phyloP scores from a whole-genome alignment of 208 protist species.

The Leishmania mexicana region DNA sequence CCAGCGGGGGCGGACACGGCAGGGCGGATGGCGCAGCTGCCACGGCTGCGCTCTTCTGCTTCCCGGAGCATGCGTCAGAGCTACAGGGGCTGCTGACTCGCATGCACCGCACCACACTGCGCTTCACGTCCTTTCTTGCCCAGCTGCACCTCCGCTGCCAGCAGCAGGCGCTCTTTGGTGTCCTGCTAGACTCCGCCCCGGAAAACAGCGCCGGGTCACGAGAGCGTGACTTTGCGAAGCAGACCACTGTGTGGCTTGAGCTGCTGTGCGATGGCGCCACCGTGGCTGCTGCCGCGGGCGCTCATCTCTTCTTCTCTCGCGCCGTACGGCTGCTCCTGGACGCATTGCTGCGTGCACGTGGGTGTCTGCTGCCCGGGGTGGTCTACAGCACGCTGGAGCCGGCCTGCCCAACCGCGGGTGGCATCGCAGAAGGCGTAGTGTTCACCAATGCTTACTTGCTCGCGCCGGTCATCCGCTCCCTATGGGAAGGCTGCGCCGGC shows the following conservation, averaged over 20 bases:
- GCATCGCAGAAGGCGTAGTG: slow-evolving; percentile 3
- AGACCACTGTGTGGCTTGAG: slow-evolving; percentile 16
- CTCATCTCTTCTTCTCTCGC: slow-evolving; percentile 12
- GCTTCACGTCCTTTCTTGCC: slow-evolving; percentile 27
- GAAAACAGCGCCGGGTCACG: slow-evolving; percentile 13
- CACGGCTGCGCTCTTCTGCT: background rate
- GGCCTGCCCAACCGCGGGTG: background rate
- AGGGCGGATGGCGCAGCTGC: background rate
- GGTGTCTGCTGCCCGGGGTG: slow-evolving; percentile 21
- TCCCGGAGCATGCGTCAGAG: slow-evolving; percentile 5
- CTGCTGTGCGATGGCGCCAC: slow-evolving; percentile 8
- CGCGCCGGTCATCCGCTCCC: slow-evolving; percentile 3
- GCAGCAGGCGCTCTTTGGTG: slow-evolving; percentile 13
- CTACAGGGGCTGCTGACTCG: slow-evolving; percentile 26
- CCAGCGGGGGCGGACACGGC: background rate
- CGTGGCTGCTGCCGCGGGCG: background rate
- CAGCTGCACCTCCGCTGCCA: slow-evolving; percentile 32
- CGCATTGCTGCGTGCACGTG: slow-evolving; percentile 15
- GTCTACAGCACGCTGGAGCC: slow-evolving; percentile 18
- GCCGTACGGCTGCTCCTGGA: slow-evolving; percentile 24
- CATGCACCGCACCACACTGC: slow-evolving; percentile 29
- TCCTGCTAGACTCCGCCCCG: slow-evolving; percentile 19
- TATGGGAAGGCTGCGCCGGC: slow-evolving; percentile 21
- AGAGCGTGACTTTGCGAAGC: slow-evolving; percentile 17
- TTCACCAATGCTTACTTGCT: slow-evolving; percentile 17